These are phyloP conservation scores for Sugiyamaella americana DNA, from an alignment of 805 yeast genomes.

Conservation along the genomic window DNA sequence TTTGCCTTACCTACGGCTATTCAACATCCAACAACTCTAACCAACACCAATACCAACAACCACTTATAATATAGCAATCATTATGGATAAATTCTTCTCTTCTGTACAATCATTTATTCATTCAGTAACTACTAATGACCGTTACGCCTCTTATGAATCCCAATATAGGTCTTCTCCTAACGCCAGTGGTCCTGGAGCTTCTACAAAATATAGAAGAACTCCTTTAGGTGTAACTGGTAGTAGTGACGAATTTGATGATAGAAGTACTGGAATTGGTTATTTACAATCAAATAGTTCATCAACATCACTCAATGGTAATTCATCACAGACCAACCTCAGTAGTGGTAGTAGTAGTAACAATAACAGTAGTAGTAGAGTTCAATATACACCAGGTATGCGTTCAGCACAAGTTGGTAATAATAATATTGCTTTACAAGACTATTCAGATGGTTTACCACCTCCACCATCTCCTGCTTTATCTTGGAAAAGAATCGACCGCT, in stretches of 20 bases:
- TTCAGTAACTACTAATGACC: slow-evolving; percentile 35
- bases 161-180: slow-evolving; percentile 16
- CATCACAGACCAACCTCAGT: slow-evolving; percentile 16
- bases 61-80: neutral
- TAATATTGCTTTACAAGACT: slow-evolving; percentile 33
- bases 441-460: slow-evolving; percentile 53
- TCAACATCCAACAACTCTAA: too few relatives aligned
- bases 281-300: slow-evolving; percentile 18
- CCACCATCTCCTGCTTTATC: slow-evolving; percentile 63
- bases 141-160: slow-evolving; percentile 34
- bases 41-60: too few relatives aligned
- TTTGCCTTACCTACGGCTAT: too few relatives aligned
- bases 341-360: slow-evolving; percentile 13
- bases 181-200: slow-evolving; percentile 5
- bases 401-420: slow-evolving; percentile 30
- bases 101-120: slow-evolving; percentile 31
- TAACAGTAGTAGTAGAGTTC: slow-evolving; percentile 19
- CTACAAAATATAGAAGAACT: neutral
- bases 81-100: slow-evolving; percentile 28
- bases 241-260: slow-evolving; percentile 6
- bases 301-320: slow-evolving; percentile 14
- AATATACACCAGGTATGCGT: slow-evolving; percentile 33
- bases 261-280: slow-evolving; percentile 7
- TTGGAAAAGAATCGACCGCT: slow-evolving; percentile 83
- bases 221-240: neutral